Percentiles rank a stretch among this genome's conserved stretches.
Evolutionary conservation across 805 yeast genomes (phyloP).

Genomic region (Candida krabiensis): DNA sequence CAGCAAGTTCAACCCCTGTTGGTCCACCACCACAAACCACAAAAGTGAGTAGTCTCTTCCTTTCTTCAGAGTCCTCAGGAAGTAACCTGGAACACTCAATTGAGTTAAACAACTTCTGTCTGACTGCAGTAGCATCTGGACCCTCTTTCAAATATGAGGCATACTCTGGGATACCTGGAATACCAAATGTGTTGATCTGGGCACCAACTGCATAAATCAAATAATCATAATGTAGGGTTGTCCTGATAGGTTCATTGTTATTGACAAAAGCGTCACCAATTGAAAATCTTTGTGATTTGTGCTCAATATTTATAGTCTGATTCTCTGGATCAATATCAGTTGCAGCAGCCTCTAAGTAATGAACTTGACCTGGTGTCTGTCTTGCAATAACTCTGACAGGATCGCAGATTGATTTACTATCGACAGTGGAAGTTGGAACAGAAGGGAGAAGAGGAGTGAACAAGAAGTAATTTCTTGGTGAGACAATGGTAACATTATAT

Average conservation of each 20-base stretch:
- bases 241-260: constrained; percentile 42
- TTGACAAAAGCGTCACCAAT: constrained; percentile 52
- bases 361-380: constrained; percentile 67
- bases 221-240: constrained; percentile 66
- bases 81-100: constrained; percentile 83
- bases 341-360: constrained; percentile 88
- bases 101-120: constrained; percentile 78
- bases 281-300: constrained; percentile 48
- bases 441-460: constrained; percentile 96
- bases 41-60: constrained; percentile 78
- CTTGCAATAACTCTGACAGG: constrained; percentile 86
- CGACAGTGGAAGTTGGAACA: constrained; percentile 90
- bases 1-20: constrained; percentile 96
- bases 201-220: constrained; percentile 93
- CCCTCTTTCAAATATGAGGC: constrained; percentile 89
- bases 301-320: constrained; percentile 63
- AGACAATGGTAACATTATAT: constrained; percentile 84
- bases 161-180: constrained; percentile 86
- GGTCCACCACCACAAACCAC: constrained; percentile 98
- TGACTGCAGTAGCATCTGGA: constrained; percentile 78
- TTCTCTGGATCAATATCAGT: constrained; percentile 73
- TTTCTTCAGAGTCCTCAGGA: constrained; percentile 67
- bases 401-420: constrained; percentile 86
- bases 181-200: constrained; percentile 88
- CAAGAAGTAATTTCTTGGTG: constrained; percentile 91